Conservation (phyloP, 257 asterid genomes). For the Nicotiana attenuata region DNA sequence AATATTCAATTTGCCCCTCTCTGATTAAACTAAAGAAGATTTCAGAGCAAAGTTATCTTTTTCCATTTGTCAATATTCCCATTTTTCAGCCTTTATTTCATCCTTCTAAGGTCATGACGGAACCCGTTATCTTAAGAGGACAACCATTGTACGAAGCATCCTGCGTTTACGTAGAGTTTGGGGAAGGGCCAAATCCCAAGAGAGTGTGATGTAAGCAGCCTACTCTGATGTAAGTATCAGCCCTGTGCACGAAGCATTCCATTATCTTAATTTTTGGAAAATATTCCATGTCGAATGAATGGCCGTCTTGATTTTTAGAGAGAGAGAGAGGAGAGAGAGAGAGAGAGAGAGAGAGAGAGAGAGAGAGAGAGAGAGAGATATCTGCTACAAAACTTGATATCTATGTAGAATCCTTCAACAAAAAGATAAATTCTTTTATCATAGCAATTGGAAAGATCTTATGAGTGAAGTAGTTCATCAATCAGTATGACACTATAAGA, state of each 20-base stretch:
- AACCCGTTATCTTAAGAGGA: not conserved
- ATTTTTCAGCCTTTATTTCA: not conserved
- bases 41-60: not conserved
- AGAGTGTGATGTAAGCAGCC: no score
- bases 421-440: not conserved
- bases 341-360: no score
- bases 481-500: not conserved
- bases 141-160: no score
- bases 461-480: conserved; percentile 6
- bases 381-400: not conserved
- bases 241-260: no score
- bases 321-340: no score
- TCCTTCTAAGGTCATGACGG: not conserved
- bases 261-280: not conserved
- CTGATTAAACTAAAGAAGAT: not conserved
- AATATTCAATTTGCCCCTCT: not conserved
- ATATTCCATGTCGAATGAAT: not conserved
- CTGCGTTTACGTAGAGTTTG: no score
- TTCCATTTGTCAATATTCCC: not conserved
- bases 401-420: not conserved
- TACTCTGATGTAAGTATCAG: no score
- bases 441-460: not conserved
- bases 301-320: no score
- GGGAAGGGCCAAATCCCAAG: no score
- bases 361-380: no score